These are phyloP conservation scores for Starmerella riodocensis DNA, from an alignment of 805 yeast species.

Conservation along the genomic window DNA sequence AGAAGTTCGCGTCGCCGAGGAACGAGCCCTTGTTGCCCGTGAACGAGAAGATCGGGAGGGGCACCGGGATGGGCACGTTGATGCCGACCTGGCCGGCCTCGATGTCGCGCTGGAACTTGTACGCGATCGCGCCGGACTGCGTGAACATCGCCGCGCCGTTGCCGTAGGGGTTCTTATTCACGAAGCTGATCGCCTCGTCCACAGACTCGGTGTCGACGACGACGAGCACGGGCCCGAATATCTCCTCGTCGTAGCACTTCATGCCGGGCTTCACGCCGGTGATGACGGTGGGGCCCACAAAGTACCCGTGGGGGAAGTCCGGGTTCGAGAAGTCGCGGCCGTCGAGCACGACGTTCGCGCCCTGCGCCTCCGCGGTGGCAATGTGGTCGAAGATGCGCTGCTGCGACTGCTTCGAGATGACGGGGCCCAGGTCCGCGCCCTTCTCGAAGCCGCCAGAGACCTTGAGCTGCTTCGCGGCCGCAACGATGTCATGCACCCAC, in stretches of 20 bases:
- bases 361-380: conserved; percentile 43
- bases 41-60: conserved; percentile 68
- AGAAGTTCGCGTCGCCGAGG: conserved; percentile 67
- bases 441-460: conserved; percentile 56
- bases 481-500: conserved; percentile 50
- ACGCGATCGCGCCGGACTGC: conserved; percentile 54
- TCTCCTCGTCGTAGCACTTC: conserved; percentile 60
- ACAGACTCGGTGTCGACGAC: conserved; percentile 49
- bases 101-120: conserved; percentile 52
- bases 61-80: conserved; percentile 70
- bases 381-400: conserved; percentile 45
- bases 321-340: conserved; percentile 42
- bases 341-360: conserved; percentile 50
- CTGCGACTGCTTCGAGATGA: conserved; percentile 48
- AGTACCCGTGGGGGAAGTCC: conserved; percentile 49
- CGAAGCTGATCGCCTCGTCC: conserved; percentile 53
- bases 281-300: conserved; percentile 58
- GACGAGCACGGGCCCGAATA: conserved; percentile 63
- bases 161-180: conserved; percentile 52
- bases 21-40: conserved; percentile 66
- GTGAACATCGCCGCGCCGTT: conserved; percentile 64
- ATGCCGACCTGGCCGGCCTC: conserved; percentile 69
- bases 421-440: conserved; percentile 58
- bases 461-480: conserved; percentile 42
- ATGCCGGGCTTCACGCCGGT: conserved; percentile 51